Conservation (phyloP, 106 monocot species). For the Acorus calamus region DNA sequence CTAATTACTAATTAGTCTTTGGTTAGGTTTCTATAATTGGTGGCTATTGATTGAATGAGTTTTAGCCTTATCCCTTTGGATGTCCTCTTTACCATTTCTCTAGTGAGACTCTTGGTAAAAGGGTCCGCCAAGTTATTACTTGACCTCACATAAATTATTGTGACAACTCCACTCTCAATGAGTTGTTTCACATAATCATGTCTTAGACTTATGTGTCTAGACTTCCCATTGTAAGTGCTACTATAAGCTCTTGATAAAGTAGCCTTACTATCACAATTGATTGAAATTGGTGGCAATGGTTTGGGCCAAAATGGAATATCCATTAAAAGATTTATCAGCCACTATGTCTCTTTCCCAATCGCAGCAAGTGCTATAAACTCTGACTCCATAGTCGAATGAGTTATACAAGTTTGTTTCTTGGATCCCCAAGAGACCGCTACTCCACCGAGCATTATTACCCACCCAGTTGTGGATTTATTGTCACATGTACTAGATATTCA, state of each 20-base stretch:
- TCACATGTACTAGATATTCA: not conserved
- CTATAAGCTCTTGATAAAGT: constrained; percentile 2
- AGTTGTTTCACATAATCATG: constrained; percentile 4
- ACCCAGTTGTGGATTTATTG: not conserved
- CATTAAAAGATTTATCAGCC: constrained; percentile 5
- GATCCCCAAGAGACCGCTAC: not conserved
- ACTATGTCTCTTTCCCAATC: not conserved
- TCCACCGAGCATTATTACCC: not conserved
- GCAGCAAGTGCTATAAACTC: not conserved
- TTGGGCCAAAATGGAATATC: not conserved
- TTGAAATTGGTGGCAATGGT: not conserved
- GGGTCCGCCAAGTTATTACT: constrained; percentile 1
- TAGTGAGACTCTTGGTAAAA: constrained; percentile 2
- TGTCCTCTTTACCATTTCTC: not conserved
- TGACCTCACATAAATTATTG: not conserved
- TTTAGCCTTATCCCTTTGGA: not conserved
- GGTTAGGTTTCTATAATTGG: too few species aligned
- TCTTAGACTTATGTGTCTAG: constrained; percentile 8
- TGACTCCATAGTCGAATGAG: not conserved
- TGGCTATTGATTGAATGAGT: not conserved
- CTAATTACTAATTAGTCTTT: too few species aligned
- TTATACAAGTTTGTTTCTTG: constrained; percentile 7
- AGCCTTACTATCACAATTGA: constrained; percentile 7
- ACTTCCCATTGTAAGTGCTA: constrained; percentile 8
- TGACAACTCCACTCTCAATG: not conserved